These are phyloP conservation scores for Thoreauomyces humboldtii DNA, from an alignment of 192 early-diverging fungal genomes.

Conservation along the genomic window DNA sequence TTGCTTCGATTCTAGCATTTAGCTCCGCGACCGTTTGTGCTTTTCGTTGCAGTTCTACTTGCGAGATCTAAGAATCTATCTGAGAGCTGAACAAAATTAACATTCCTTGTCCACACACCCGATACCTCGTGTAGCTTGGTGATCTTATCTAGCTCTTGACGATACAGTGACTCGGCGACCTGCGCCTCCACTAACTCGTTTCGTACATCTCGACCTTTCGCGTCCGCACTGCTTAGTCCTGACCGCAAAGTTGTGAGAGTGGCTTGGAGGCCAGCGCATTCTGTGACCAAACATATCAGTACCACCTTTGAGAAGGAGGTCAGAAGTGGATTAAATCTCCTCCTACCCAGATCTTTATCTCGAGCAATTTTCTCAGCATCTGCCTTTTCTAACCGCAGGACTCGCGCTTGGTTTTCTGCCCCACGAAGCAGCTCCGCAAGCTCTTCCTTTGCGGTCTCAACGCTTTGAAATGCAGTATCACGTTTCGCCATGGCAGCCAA, in stretches of 20 bases:
- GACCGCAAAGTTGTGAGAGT: constrained; percentile 23
- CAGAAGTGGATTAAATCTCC: no score
- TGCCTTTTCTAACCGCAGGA: constrained; percentile 32
- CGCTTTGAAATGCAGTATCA: constrained; percentile 38
- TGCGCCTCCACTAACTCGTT: constrained; percentile 42
- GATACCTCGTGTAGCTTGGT: constrained; percentile 38
- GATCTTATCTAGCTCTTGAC: constrained; percentile 44
- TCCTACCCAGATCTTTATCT: constrained; percentile 42
- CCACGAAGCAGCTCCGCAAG: constrained; percentile 24
- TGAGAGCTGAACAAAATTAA: constrained; percentile 7
- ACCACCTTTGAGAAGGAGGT: no score
- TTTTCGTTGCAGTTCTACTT: constrained; percentile 41
- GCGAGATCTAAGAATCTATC: constrained; percentile 24
- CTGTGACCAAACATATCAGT: no score
- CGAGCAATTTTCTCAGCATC: constrained; percentile 29
- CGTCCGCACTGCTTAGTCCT: constrained; percentile 18
- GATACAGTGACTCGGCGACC: constrained; percentile 48
- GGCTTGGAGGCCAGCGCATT: constrained; percentile 30
- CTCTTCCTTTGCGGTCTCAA: constrained; percentile 31
- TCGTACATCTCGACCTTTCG: constrained; percentile 31
- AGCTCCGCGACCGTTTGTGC: constrained; percentile 35
- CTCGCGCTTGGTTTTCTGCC: constrained; percentile 19
- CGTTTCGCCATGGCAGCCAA: constrained; percentile 52
- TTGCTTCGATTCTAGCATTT: constrained; percentile 27
- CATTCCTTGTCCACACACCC: constrained; percentile 26